Evolutionary conservation across 352 stramenopile genomes (phyloP).

Genomic region (Globisporangium paddicum): DNA sequence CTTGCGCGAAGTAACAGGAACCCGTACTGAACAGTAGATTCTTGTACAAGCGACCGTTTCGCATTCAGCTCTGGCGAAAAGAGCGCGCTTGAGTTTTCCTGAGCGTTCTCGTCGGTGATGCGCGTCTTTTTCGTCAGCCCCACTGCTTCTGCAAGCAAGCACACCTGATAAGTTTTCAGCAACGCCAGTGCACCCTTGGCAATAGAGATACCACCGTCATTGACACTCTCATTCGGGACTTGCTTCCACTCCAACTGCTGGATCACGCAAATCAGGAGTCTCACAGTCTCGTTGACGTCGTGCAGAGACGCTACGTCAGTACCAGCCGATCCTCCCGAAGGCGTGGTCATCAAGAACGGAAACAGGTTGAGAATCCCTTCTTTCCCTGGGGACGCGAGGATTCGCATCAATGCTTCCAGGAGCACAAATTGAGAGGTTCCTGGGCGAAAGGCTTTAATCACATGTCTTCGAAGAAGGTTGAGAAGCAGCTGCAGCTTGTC

Average conservation of each 20-base stretch:
- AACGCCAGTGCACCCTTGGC: slow-evolving; percentile 36
- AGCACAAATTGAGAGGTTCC: slow-evolving; percentile 48
- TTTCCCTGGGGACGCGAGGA: slow-evolving; percentile 47
- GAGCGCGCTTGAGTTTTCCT: not conserved
- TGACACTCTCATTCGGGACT: not conserved
- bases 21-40: slow-evolving; percentile 62
- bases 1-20: slow-evolving; percentile 57
- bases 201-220: slow-evolving; percentile 15
- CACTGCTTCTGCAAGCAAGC: slow-evolving; percentile 68
- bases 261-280: slow-evolving; percentile 34
- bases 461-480: slow-evolving; percentile 45
- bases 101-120: slow-evolving; percentile 2
- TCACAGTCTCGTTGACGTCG: slow-evolving; percentile 33
- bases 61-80: slow-evolving; percentile 1
- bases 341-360: slow-evolving; percentile 22
- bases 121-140: slow-evolving; percentile 49
- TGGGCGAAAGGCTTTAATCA: slow-evolving; percentile 19
- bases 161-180: slow-evolving; percentile 74
- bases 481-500: slow-evolving; percentile 72
- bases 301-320: not conserved
- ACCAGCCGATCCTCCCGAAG: not conserved
- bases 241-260: slow-evolving; percentile 6
- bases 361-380: slow-evolving; percentile 73
- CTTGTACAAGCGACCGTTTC: slow-evolving; percentile 55
- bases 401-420: slow-evolving; percentile 44